Percentiles rank a stretch among this genome's conserved stretches.
phyloP scores from a whole-genome alignment of 176 grass and related monocot species.

The Oryza punctata region DNA sequence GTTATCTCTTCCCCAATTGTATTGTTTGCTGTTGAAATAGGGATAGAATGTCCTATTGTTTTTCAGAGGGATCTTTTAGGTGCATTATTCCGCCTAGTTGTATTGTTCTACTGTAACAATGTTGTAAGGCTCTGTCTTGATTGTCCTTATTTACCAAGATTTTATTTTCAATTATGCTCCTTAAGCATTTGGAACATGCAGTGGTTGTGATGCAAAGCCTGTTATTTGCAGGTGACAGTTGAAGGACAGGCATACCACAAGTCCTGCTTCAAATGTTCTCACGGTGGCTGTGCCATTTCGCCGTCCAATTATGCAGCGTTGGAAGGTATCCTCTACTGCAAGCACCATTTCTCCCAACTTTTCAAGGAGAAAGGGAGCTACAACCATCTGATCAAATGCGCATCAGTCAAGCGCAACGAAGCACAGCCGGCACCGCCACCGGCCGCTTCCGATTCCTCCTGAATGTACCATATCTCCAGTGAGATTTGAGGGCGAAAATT shows the following conservation, averaged over 20 bases:
- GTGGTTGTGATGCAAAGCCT: background rate
- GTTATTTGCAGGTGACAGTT: constrained; percentile 75
- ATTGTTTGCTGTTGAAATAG: background rate
- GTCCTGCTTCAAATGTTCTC: constrained; percentile 95
- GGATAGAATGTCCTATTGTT: background rate
- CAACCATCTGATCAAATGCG: constrained; percentile 89
- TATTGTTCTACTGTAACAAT: background rate
- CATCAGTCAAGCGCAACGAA: constrained; percentile 60
- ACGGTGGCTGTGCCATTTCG: constrained; percentile 90
- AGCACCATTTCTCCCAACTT: constrained; percentile 97
- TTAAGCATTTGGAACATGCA: background rate
- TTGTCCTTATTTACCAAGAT: background rate
- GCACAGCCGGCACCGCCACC: constrained; percentile 45
- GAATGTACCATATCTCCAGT: constrained; percentile 6
- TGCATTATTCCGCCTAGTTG: background rate
- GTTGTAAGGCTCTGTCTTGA: background rate
- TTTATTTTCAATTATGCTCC: background rate
- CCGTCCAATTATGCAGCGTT: constrained; percentile 94
- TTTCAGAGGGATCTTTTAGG: background rate
- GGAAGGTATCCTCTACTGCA: constrained; percentile 97
- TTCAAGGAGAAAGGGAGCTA: constrained; percentile 99
- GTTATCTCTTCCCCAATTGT: background rate
- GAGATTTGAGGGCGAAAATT: constrained; percentile 16
- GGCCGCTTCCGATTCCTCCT: constrained; percentile 42
- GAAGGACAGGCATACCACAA: constrained; percentile 90